A percentile compares a stretch with the other conserved stretches of the same genome.
phyloP scores from a whole-genome alignment of 2,329 filamentous ascomycete genomes.

The Tolypocladium guangdongense region DNA sequence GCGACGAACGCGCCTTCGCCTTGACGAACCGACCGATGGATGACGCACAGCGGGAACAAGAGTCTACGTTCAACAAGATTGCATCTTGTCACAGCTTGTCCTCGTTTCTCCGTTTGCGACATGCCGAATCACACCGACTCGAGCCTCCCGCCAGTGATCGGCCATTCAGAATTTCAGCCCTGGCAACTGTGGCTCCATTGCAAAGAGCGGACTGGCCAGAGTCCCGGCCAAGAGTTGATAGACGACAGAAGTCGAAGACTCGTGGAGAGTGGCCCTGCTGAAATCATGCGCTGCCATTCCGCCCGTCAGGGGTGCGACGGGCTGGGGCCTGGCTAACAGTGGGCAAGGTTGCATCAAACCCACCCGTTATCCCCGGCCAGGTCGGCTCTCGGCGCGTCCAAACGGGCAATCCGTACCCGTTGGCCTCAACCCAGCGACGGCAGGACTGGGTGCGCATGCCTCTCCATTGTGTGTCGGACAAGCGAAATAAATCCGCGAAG shows the following conservation, averaged over 20 bases:
- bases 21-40: background rate
- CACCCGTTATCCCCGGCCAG: background rate
- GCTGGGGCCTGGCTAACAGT: background rate
- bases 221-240: no score
- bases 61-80: background rate
- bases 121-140: background rate
- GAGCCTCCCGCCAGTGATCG: no score
- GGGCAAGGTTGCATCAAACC: background rate
- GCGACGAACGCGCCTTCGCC: background rate
- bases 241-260: no score
- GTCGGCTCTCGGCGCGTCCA: background rate
- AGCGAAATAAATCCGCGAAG: background rate
- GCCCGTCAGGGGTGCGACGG: background rate
- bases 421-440: background rate
- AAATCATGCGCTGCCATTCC: background rate
- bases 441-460: background rate
- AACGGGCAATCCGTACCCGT: background rate
- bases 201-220: no score
- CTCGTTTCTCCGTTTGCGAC: background rate
- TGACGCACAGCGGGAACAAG: background rate
- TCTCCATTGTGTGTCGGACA: background rate
- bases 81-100: background rate
- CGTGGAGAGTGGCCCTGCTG: no score
- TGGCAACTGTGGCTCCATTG: no score
- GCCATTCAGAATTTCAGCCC: no score